Evolutionary conservation across 2,329 filamentous ascomycete genomes (phyloP).

Genomic region (Clarireedia sp.): DNA sequence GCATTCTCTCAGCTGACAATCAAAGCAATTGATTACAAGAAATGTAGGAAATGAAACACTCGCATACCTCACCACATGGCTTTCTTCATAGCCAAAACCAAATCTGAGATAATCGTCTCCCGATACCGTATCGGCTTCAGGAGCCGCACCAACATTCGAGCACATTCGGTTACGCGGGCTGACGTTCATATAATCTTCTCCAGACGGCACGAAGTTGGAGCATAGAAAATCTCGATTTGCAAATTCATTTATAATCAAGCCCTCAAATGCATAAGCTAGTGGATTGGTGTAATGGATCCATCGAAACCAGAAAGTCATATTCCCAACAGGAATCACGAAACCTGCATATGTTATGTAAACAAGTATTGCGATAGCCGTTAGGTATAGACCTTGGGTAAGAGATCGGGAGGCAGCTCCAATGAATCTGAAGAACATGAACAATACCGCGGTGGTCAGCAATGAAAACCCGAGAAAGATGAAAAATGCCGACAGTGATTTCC

Average conservation of each 20-base stretch:
- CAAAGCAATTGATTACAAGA: neutral
- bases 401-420: slow-evolving; percentile 70
- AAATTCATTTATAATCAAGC: slow-evolving; percentile 80
- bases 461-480: slow-evolving; percentile 60
- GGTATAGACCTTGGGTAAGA: slow-evolving; percentile 55
- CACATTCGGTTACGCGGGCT: slow-evolving; percentile 37
- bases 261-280: slow-evolving; percentile 72
- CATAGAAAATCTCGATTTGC: slow-evolving; percentile 20
- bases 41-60: neutral
- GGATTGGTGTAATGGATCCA: slow-evolving; percentile 63
- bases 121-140: slow-evolving; percentile 43
- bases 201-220: slow-evolving; percentile 17
- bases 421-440: slow-evolving; percentile 78
- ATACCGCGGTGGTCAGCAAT: slow-evolving; percentile 37
- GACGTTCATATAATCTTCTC: slow-evolving; percentile 12
- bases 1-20: neutral
- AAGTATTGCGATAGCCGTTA: slow-evolving; percentile 43
- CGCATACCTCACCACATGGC: slow-evolving; percentile 51
- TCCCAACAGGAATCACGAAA: slow-evolving; percentile 36
- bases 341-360: slow-evolving; percentile 30
- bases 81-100: slow-evolving; percentile 48
- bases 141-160: slow-evolving; percentile 47
- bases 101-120: slow-evolving; percentile 43
- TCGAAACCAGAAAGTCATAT: slow-evolving; percentile 70
- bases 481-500: slow-evolving; percentile 66